Percentiles rank a stretch among this genome's conserved stretches.
phyloP scores from a whole-genome alignment of 768 basidiomycete species.

The Suillus lakei region DNA sequence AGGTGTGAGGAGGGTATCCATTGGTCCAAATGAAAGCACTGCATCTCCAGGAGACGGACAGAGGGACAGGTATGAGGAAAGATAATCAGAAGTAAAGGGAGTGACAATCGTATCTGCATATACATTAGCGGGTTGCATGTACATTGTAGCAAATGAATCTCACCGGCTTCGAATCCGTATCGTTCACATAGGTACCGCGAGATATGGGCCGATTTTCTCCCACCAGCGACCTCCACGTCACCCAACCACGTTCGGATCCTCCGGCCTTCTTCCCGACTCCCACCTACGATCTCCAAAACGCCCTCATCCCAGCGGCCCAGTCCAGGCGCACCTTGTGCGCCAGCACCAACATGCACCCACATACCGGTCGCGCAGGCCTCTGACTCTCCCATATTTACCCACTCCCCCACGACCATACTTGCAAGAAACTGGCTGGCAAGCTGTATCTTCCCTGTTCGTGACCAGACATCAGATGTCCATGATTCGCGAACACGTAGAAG shows the following conservation, averaged over 20 bases:
- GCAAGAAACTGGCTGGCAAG: slow-evolving; percentile 78
- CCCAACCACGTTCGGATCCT: slow-evolving; percentile 80
- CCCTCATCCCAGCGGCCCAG: slow-evolving; percentile 78
- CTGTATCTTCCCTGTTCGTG: slow-evolving; percentile 74
- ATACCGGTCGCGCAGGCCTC: slow-evolving; percentile 81
- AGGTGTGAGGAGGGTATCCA: slow-evolving; percentile 78
- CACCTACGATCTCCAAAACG: slow-evolving; percentile 78
- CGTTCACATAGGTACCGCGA: slow-evolving; percentile 79
- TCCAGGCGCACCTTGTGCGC: slow-evolving; percentile 28
- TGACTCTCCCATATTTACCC: slow-evolving; percentile 73
- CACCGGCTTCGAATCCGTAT: slow-evolving; percentile 81
- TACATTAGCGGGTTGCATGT: not conserved
- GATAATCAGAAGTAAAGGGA: slow-evolving; percentile 77
- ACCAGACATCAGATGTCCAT: slow-evolving; percentile 80
- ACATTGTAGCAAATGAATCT: slow-evolving; percentile 13
- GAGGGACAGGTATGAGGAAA: slow-evolving; percentile 79
- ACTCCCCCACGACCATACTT: slow-evolving; percentile 72
- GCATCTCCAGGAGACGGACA: slow-evolving; percentile 75
- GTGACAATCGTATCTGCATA: slow-evolving; percentile 68
- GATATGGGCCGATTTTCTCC: slow-evolving; percentile 65
- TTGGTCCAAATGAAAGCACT: slow-evolving; percentile 80
- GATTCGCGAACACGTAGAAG: slow-evolving; percentile 78
- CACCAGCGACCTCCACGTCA: slow-evolving; percentile 75
- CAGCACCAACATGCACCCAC: slow-evolving; percentile 58
- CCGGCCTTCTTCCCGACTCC: slow-evolving; percentile 73